Evolutionary conservation across 345 rosid species (phyloP).

Genomic region (Psidium guajava): DNA sequence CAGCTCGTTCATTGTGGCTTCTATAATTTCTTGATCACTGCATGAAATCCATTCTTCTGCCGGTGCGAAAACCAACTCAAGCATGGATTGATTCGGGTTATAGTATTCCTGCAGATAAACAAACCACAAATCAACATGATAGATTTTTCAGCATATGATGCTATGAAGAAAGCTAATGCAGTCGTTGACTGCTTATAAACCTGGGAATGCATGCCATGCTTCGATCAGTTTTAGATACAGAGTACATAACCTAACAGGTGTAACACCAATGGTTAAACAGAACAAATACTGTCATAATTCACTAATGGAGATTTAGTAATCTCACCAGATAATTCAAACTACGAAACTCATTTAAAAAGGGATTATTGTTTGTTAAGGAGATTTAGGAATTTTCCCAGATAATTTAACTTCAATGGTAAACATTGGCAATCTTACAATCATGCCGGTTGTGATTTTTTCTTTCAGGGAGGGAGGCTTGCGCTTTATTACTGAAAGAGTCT

Average conservation of each 20-base stretch:
- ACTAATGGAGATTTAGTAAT: no score
- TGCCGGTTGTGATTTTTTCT: neutral
- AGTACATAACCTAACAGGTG: neutral
- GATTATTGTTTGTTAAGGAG: neutral
- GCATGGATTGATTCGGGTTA: conserved; percentile 77
- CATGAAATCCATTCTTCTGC: conserved; percentile 91
- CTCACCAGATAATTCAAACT: no score
- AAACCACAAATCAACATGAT: neutral
- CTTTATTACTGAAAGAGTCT: no score
- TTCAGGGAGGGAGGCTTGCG: no score
- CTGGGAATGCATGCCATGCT: neutral
- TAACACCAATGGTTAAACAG: neutral
- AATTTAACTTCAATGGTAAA: neutral
- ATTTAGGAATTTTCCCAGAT: neutral
- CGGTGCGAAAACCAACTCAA: conserved; percentile 95
- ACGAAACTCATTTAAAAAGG: neutral
- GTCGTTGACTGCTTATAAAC: neutral
- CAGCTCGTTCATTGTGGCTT: conserved; percentile 90
- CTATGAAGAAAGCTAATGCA: neutral
- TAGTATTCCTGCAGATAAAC: conserved; percentile 60
- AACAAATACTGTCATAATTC: neutral
- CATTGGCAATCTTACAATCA: neutral
- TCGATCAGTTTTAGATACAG: neutral
- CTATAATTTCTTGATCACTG: conserved; percentile 70
- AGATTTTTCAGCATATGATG: neutral